Evolutionary conservation across 2,329 filamentous ascomycete genomes (phyloP), one percentile per base, ranked within the genome.

Genomic region (Cladosporium sp.): DNA sequence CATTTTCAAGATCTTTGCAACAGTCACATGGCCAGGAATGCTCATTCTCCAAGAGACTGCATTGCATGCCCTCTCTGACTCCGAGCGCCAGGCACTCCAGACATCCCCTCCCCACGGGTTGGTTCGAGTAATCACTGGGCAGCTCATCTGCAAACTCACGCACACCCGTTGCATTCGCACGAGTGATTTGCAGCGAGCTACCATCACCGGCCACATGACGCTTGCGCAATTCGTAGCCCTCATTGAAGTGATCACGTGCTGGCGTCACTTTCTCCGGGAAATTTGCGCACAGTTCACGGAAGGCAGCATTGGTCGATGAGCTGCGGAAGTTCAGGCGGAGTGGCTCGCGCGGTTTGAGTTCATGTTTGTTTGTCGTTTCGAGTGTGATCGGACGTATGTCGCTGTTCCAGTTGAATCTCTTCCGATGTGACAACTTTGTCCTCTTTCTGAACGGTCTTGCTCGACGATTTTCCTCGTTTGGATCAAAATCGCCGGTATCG

Each of bases 11-110:
- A 2, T 67, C 67, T 5, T 45, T 57, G 57, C 76, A 78, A 14
- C 61, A 61, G 9, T 65, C 40, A 62, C 76, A 78, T 3, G 75
- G 75, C 63, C 74, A 77, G 1, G 59, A 52, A 3, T 61, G 59
- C 14, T 69, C 69, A 54, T 73, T 64, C 3, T 72, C 63, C 12
- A 74, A 51, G 3, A 78, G 65, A 0, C 71, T 70, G 59, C 76
- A 77, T 5, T 64, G 52, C 12, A 69, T n/a, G n/a, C n/a, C n/a
- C n/a, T n/a, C n/a, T n/a, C n/a, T n/a, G n/a, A n/a, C 34, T 3
- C 65, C 55, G 4, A 71, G 51, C 1, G 66, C 59, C 14, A 65
- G 63, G 51, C 74, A 76, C 11, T 60, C 62, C 49, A 64, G 60
- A 63, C 74, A 76, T 1, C 68, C 70, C 34, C 69, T 63, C 15